These are phyloP conservation scores for Umbellularia californica DNA, from an alignment of 164 flowering plant species.

Conservation along the genomic window DNA sequence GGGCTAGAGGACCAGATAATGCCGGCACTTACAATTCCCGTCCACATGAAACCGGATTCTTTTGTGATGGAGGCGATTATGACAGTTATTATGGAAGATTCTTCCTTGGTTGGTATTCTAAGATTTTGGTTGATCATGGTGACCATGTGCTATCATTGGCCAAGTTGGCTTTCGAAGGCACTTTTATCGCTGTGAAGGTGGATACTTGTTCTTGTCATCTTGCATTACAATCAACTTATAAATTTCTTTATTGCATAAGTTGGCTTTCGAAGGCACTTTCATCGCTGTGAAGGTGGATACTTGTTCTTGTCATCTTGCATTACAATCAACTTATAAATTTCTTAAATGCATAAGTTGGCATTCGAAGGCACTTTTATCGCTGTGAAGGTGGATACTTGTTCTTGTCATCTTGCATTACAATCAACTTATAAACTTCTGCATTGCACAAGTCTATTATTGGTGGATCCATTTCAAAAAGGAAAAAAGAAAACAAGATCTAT, in stretches of 20 bases:
- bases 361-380: slow-evolving; percentile 75
- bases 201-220: background rate
- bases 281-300: slow-evolving; percentile 65
- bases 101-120: slow-evolving; percentile 86
- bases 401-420: background rate
- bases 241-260: slow-evolving; percentile 18
- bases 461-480: no score
- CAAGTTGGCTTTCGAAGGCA: slow-evolving; percentile 78
- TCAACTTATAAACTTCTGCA: background rate
- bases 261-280: slow-evolving; percentile 75
- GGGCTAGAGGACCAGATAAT: slow-evolving; percentile 88
- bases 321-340: background rate
- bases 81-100: slow-evolving; percentile 89
- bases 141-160: slow-evolving; percentile 79
- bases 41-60: slow-evolving; percentile 86
- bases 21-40: slow-evolving; percentile 77
- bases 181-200: slow-evolving; percentile 73
- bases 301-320: background rate
- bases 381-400: slow-evolving; percentile 47
- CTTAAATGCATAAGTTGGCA: slow-evolving; percentile 36
- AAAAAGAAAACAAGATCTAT: no score
- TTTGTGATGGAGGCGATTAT: slow-evolving; percentile 92
- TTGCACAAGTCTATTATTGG: background rate
- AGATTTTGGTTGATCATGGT: slow-evolving; percentile 69
- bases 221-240: background rate